phyloP scores from a whole-genome alignment of 306 rosid genomes.

The Cucurbita maxima region DNA sequence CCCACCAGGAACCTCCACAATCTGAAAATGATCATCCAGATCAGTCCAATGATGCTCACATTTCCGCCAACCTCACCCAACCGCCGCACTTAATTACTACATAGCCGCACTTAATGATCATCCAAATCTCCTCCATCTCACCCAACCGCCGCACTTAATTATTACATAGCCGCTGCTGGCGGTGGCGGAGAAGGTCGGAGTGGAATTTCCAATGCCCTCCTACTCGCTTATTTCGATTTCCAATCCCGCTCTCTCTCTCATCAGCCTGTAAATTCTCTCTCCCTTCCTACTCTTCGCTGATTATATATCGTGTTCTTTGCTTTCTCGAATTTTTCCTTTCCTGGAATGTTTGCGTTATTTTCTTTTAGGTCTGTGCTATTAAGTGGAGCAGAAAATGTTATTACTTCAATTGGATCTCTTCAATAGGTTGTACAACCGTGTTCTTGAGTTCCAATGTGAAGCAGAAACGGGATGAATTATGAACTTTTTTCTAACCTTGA shows the following conservation, averaged over 20 bases:
- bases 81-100: conserved; percentile 14
- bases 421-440: too few species aligned
- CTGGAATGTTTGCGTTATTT: not conserved
- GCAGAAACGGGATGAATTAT: not conserved
- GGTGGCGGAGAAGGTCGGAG: conserved; percentile 88
- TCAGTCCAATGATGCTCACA: conserved; percentile 14
- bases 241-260: conserved; percentile 42
- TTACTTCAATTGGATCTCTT: too few species aligned
- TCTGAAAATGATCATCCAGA: not conserved
- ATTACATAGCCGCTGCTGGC: conserved; percentile 46
- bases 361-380: not conserved
- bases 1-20: not conserved
- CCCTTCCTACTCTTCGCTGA: not conserved
- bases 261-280: conserved; percentile 31
- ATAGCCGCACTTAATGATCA: too few species aligned
- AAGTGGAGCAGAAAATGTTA: not conserved
- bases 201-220: conserved; percentile 65
- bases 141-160: conserved; percentile 7
- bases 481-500: not conserved
- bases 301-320: not conserved
- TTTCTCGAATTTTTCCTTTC: not conserved
- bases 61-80: conserved; percentile 15
- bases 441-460: not conserved
- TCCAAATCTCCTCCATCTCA: too few species aligned
- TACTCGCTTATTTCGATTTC: conserved; percentile 40